phyloP scores from a whole-genome alignment of 768 basidiomycete species.

The Tylopilus subfusipes region DNA sequence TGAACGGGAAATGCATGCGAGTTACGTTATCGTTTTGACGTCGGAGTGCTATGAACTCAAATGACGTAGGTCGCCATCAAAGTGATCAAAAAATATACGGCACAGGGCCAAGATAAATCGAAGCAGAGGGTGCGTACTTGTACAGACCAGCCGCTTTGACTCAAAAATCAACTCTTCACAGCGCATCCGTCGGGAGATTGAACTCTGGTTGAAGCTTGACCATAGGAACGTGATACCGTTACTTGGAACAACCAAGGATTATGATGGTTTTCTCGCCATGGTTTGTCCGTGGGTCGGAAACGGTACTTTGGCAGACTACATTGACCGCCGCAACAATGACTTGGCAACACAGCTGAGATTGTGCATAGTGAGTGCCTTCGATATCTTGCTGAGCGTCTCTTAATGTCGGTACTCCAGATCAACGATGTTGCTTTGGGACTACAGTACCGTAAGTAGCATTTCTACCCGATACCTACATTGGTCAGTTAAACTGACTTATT shows the following conservation, averaged over 20 bases:
- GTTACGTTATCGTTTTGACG: background rate
- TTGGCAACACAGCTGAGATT: constrained; percentile 15
- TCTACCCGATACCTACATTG: background rate
- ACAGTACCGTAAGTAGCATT: constrained; percentile 21
- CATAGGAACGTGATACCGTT: constrained; percentile 33
- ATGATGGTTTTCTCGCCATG: constrained; percentile 32
- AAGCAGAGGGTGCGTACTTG: constrained; percentile 12
- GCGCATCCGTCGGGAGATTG: constrained; percentile 30
- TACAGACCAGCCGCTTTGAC: rapidly evolving
- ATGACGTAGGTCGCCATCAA: constrained; percentile 22
- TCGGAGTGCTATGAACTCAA: background rate
- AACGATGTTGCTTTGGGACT: constrained; percentile 27
- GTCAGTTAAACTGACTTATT: background rate
- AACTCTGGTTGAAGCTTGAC: constrained; percentile 27
- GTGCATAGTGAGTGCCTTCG: constrained; percentile 12
- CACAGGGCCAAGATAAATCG: constrained; percentile 11
- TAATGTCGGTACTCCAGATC: constrained; percentile 10
- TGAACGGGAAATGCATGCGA: constrained; percentile 11
- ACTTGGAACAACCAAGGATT: constrained; percentile 24
- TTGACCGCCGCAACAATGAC: constrained; percentile 9
- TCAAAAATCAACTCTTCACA: background rate
- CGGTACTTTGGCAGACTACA: constrained; percentile 24
- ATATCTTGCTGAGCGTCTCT: background rate
- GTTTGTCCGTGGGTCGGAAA: constrained; percentile 34
- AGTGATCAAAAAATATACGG: constrained; percentile 21